Base-by-base conservation (phyloP, 805 yeast species). In the Zygoascus bituminiphila region DNA sequence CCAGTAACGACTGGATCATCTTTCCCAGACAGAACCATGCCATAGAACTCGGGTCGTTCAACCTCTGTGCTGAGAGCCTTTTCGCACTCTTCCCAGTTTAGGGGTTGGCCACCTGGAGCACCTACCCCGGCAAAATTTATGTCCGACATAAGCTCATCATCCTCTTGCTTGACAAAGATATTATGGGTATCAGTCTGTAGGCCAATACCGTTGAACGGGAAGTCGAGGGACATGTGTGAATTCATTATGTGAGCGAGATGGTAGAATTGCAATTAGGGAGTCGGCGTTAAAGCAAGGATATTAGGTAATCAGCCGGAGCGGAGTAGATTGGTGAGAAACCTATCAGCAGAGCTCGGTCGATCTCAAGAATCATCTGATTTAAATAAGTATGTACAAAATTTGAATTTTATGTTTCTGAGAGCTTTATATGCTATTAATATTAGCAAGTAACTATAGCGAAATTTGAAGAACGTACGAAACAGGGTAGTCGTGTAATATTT, bases 81-180 rank as follows among this genome's bases (percentile, higher is more conserved):
- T 14, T 39, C 26, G 26, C 26, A 39, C 42, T 39, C 21, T 2
- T 39, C 24, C 42, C 42, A 39, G 26, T 39, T 25, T 39, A 22
- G 14, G 21, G 42, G 24, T 10, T 12, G 22, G 7, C 10, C 22
- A 36, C 14, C 14, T 26, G 33, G 9, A 26, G 9, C 33, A 26
- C n/a, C n/a, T n/a, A n/a, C n/a, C n/a, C n/a, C n/a, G 15, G 10
- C n/a, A 15, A 29, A 29, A 29, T 12, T 12, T 15, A 29, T 29
- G n/a, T 29, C 33, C 10, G 4, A 12, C 33, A 29, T 29, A 7
- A 29, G 33, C 9, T 29, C 33, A 29, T 29, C 9, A 2, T 15
- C 33, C 15, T 29, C 33, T 12, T 29, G 10, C 4, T 29, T 29
- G n/a, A n/a, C n/a, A 7, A 12, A 25, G 7, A 25, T 7, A 7